phyloP scores from a whole-genome alignment of 805 yeast genomes.

The Grigorovia yakushimaensis region DNA sequence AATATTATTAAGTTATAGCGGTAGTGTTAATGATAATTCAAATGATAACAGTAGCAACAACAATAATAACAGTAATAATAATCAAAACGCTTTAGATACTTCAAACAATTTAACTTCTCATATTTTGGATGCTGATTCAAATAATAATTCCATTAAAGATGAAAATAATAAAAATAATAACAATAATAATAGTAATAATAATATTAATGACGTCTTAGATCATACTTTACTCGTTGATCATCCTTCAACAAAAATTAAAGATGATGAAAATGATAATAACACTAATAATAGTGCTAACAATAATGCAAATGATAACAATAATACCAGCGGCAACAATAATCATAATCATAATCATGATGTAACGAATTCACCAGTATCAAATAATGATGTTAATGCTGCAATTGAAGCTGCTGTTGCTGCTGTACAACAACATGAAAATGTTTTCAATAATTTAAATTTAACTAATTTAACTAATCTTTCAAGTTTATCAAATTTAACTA shows the following conservation, averaged over 20 bases:
- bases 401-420: slow-evolving; percentile 30
- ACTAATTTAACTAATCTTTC: neutral
- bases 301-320: neutral
- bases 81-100: too few species aligned
- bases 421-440: slow-evolving; percentile 16
- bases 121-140: neutral
- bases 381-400: slow-evolving; percentile 27
- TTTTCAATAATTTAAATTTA: neutral
- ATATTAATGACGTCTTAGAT: neutral
- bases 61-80: neutral
- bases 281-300: neutral
- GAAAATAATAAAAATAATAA: too few species aligned
- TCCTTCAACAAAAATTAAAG: neutral
- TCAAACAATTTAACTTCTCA: too few species aligned
- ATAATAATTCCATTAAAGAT: neutral
- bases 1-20: slow-evolving; percentile 25
- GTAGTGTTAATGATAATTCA: slow-evolving; percentile 3
- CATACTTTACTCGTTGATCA: neutral
- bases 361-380: slow-evolving; percentile 13
- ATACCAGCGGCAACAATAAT: neutral
- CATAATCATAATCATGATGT: neutral
- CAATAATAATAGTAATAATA: too few species aligned
- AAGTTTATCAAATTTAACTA: neutral
- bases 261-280: neutral
- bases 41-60: neutral